Conservation (phyloP, 2,329 filamentous ascomycete species). For the Fusarium musae region DNA sequence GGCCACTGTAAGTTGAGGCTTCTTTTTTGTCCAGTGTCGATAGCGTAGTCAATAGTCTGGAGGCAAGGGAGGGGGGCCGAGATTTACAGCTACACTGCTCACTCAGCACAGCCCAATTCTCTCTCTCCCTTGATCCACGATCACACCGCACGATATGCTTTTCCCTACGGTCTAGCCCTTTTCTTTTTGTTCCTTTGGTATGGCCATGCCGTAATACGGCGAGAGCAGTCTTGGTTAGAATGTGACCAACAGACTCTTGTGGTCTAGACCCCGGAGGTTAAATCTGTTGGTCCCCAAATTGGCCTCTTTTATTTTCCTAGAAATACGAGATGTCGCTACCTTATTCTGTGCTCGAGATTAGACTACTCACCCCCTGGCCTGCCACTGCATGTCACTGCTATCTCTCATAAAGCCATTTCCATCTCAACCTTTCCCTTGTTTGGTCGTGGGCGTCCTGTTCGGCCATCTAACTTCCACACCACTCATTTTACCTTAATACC, state of each 20-base stretch:
- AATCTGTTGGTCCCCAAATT: slow-evolving; percentile 14
- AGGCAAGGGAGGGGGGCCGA: background rate
- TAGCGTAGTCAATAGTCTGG: slow-evolving; percentile 12
- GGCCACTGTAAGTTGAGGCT: slow-evolving; percentile 8
- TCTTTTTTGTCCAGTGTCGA: background rate
- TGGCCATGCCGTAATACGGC: background rate
- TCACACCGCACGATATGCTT: background rate
- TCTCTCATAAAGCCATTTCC: slow-evolving; percentile 1
- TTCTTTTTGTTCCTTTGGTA: background rate
- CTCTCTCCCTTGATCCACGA: background rate
- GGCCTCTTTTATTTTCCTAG: background rate
- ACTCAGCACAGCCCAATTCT: background rate
- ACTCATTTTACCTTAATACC: background rate
- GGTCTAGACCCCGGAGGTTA: slow-evolving; percentile 14
- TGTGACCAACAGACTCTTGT: background rate
- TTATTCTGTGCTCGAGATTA: background rate
- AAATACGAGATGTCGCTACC: slow-evolving; percentile 19
- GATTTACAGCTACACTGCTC: background rate
- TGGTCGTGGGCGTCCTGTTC: background rate
- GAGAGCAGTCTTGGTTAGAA: background rate
- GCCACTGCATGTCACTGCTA: background rate
- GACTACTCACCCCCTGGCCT: background rate
- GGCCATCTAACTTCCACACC: background rate
- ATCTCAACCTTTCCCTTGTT: background rate
- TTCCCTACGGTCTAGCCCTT: background rate